Conservation (phyloP, 352 stramenopile species). For the Pythium insidiosum region DNA sequence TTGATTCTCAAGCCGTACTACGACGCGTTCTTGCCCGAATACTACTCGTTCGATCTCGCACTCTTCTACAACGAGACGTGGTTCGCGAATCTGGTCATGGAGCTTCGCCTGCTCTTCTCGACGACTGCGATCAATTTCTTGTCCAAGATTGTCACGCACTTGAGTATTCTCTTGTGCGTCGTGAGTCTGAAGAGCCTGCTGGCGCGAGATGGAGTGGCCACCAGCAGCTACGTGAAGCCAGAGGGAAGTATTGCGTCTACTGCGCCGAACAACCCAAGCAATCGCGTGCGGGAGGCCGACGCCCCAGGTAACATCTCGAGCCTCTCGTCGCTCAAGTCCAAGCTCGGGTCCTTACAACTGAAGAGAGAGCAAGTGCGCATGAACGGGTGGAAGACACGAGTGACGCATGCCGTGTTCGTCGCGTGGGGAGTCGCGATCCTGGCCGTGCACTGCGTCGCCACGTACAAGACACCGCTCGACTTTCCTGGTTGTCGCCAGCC, state of each 20-base stretch:
- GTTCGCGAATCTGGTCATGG: conserved; percentile 34
- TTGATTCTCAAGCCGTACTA: conserved; percentile 30
- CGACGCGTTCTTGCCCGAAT: conserved; percentile 18
- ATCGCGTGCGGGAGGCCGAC: neutral
- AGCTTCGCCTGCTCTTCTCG: conserved; percentile 32
- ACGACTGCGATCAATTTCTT: neutral
- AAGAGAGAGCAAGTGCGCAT: neutral
- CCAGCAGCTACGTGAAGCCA: too few species aligned
- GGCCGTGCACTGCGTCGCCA: conserved; percentile 1
- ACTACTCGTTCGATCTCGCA: conserved; percentile 20
- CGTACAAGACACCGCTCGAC: neutral
- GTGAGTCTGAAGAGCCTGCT: neutral
- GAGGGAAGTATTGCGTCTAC: neutral
- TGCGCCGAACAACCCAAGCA: neutral
- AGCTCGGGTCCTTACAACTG: too few species aligned
- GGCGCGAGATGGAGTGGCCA: neutral
- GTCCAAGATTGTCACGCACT: neutral
- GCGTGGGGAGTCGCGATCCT: conserved; percentile 1
- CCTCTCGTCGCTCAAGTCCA: too few species aligned
- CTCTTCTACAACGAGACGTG: conserved; percentile 31
- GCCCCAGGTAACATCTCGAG: too few species aligned
- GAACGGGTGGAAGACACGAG: neutral
- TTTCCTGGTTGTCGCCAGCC: conserved; percentile 5
- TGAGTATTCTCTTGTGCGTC: neutral
- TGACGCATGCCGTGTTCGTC: neutral